Evolutionary conservation across 805 yeast species (phyloP).

Genomic region (Saturnispora kantuleensis): DNA sequence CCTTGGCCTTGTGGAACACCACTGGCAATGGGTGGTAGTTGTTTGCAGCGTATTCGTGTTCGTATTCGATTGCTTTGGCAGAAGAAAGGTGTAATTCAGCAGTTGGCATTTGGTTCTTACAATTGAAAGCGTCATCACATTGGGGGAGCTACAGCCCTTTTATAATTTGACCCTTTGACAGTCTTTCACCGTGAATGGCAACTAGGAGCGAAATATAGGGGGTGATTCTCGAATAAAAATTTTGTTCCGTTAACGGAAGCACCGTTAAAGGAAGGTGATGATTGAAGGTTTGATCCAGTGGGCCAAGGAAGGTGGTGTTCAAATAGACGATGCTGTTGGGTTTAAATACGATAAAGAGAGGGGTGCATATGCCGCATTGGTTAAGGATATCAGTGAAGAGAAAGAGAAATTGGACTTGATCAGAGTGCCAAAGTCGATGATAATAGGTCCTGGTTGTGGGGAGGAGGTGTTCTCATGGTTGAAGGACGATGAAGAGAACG

Average conservation of each 20-base stretch:
- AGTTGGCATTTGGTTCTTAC: conserved; percentile 4
- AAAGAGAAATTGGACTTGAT: conserved; percentile 20
- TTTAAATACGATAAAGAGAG: conserved; percentile 24
- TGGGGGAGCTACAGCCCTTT: background rate
- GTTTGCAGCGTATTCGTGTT: conserved; percentile 82
- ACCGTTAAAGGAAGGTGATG: background rate
- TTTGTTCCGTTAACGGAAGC: conserved; percentile 4
- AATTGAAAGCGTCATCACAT: no score
- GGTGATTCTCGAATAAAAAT: no score
- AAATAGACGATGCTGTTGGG: conserved; percentile 25
- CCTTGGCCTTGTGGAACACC: conserved; percentile 75
- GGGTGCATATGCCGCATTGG: conserved; percentile 30
- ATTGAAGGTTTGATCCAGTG: conserved; percentile 10
- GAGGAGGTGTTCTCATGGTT: conserved; percentile 13
- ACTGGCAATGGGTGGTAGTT: conserved; percentile 96
- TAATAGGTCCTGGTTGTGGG: conserved; percentile 31
- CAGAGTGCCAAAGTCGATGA: conserved; percentile 29
- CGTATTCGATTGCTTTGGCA: conserved; percentile 53
- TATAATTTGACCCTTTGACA: background rate
- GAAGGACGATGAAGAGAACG: conserved; percentile 7
- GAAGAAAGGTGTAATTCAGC: conserved; percentile 49
- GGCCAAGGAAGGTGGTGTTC: conserved; percentile 31
- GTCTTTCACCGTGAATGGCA: background rate
- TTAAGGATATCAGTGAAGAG: conserved; percentile 5
- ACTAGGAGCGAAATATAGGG: no score